Evolutionary conservation across 495 filamentous ascomycete genomes (phyloP), one percentile per base, ranked within the genome.

Genomic region (Parmelia sp.): DNA sequence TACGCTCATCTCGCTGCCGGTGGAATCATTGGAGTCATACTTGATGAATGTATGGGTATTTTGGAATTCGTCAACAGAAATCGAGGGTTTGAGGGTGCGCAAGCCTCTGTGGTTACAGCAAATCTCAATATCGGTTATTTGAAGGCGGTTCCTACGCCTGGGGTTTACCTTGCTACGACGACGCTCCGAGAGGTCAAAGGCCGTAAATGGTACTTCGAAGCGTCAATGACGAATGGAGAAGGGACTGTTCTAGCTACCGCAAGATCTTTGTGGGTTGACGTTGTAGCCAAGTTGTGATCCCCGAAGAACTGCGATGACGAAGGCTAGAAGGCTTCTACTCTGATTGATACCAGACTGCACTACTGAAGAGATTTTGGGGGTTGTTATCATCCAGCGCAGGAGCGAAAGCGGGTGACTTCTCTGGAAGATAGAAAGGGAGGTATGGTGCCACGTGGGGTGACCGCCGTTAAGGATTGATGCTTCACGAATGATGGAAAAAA

Each of bases 1-100:
- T 80, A 80, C 65, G 74, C 80, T n/a, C 73, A 77, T 21, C 76
- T 84, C 29, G 75, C 78, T 36, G 86, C 89, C 70, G 86, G 86
- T 23, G 86, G 84, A 25, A 78, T 86, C 49, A 76, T 85, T 25
- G 78, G 78, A n/a, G 79, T 82, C 2, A 72, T 90, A 31, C 67
- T 89, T 36, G 85, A 87, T 65, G 82, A 85, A 66, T 72, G 73
- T 8, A 79, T 81, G 68, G 84, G 84, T 1, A 17, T 35, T 0
- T 49, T 64, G 35, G 74, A 82, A 17, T 64, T 86, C 17, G 69
- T 83, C 8, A 70, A 74, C 19, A 59, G 77, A n/a, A 84, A 83
- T 66, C 67, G 77, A 62, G 70, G 70, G 29, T 63, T 70, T 2
- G 72, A 71, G 44, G 63, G 25, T 58, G 64, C 73, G 14, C 51